A percentile compares a stretch with the other conserved stretches of the same genome.
These are phyloP conservation scores for Linnemannia schmuckeri DNA, from an alignment of 192 early-diverging fungal species.

Conservation along the genomic window DNA sequence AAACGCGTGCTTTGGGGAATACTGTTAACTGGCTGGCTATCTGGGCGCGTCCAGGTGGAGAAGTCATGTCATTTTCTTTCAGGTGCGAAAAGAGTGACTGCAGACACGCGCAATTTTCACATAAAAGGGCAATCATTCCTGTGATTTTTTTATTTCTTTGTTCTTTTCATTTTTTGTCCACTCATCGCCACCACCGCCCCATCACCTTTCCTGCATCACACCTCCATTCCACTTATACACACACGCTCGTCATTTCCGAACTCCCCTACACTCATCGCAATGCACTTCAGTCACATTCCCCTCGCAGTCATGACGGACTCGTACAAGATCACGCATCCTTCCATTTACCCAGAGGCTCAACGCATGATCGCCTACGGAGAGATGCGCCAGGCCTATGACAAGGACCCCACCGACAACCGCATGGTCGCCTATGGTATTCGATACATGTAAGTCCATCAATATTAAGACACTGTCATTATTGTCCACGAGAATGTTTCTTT, in stretches of 20 bases:
- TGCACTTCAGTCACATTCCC: conserved; percentile 59
- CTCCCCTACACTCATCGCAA: not conserved
- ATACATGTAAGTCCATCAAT: conserved; percentile 67
- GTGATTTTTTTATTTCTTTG: not conserved
- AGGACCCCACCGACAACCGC: conserved; percentile 76
- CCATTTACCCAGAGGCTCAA: conserved; percentile 79
- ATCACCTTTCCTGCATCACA: not conserved
- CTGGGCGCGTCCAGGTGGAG: not conserved
- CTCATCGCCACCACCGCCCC: not conserved
- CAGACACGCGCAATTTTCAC: not conserved
- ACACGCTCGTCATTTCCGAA: not conserved
- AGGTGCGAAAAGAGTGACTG: not conserved
- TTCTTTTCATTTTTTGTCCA: not conserved
- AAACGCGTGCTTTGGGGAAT: not conserved
- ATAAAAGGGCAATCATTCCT: not conserved
- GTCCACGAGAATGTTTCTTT: not conserved
- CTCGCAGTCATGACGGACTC: conserved; percentile 83
- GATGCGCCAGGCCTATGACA: conserved; percentile 77
- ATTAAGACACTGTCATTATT: not conserved
- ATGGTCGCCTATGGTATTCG: conserved; percentile 88
- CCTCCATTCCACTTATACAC: not conserved
- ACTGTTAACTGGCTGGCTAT: not conserved
- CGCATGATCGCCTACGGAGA: conserved; percentile 87
- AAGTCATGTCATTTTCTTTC: not conserved
- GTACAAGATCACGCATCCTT: conserved; percentile 86